Conservation (phyloP, 2,329 filamentous ascomycete species). For the Thielaviopsis populi region DNA sequence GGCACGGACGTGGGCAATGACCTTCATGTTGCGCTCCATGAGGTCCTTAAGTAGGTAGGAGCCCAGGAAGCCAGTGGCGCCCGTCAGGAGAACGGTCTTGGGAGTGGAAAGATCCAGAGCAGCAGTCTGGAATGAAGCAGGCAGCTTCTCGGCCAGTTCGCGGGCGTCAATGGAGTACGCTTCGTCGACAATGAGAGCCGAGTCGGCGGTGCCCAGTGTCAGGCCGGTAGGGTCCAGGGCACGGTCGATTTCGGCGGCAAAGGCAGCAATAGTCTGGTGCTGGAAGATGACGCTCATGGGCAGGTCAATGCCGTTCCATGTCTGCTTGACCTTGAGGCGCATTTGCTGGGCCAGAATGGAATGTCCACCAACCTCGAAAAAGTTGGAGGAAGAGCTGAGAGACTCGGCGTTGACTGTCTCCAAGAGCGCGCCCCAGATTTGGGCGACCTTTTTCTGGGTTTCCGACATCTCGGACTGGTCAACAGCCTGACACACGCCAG, state of each 20-base stretch:
- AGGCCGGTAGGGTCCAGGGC: constrained; percentile 19
- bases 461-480: constrained; percentile 36
- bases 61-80: constrained; percentile 79
- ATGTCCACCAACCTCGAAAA: constrained; percentile 29
- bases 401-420: constrained; percentile 17
- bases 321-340: constrained; percentile 22
- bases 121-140: constrained; percentile 25
- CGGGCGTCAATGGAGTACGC: constrained; percentile 39
- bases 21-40: constrained; percentile 44
- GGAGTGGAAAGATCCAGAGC: constrained; percentile 22
- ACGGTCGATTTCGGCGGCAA: constrained; percentile 23
- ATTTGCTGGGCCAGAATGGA: constrained; percentile 44
- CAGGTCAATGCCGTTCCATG: constrained; percentile 22
- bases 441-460: constrained; percentile 21
- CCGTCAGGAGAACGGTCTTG: constrained; percentile 63
- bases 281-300: constrained; percentile 24
- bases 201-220: constrained; percentile 21
- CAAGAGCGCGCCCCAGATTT: constrained; percentile 18
- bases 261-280: constrained; percentile 21
- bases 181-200: constrained; percentile 21
- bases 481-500: constrained; percentile 10
- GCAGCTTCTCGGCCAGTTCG: constrained; percentile 36
- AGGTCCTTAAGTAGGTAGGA: constrained; percentile 65
- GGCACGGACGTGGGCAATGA: constrained; percentile 64
- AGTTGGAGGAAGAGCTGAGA: constrained; percentile 23